phyloP scores from a whole-genome alignment of 352 stramenopile genomes.

The Phytopythium helicoides region DNA sequence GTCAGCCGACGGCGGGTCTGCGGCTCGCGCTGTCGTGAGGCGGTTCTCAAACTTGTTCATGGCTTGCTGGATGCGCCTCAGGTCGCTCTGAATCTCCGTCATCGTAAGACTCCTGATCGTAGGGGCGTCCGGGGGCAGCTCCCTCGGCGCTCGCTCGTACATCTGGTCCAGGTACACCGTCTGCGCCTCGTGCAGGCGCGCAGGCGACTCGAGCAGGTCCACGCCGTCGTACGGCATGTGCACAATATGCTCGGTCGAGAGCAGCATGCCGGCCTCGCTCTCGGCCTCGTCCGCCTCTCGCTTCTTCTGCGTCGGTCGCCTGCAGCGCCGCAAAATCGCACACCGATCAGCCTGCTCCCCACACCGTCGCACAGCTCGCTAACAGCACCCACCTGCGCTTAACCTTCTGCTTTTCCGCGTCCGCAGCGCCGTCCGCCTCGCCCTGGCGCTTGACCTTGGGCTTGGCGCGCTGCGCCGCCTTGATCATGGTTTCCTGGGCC shows the following conservation, averaged over 20 bases:
- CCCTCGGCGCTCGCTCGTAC: constrained; percentile 46
- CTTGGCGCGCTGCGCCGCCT: constrained; percentile 19
- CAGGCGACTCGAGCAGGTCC: constrained; percentile 19
- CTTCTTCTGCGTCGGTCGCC: constrained; percentile 51
- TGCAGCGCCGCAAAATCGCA: constrained; percentile 10
- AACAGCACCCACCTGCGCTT: constrained; percentile 38
- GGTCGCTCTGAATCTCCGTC: constrained; percentile 48
- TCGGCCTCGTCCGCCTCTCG: constrained; percentile 31
- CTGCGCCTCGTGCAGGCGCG: constrained; percentile 32
- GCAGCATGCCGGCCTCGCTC: constrained; percentile 9
- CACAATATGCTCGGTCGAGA: background rate
- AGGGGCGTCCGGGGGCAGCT: constrained; percentile 51
- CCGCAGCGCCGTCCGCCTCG: constrained; percentile 10
- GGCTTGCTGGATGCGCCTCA: constrained; percentile 57
- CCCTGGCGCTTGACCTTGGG: constrained; percentile 14
- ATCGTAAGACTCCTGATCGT: constrained; percentile 46
- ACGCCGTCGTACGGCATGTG: constrained; percentile 7
- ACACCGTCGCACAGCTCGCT: background rate
- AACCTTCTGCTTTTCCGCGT: constrained; percentile 30
- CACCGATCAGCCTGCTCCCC: background rate
- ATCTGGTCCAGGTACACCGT: constrained; percentile 25
- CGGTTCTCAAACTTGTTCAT: constrained; percentile 45
- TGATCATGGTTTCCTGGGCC: background rate
- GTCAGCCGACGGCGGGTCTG: constrained; percentile 13
- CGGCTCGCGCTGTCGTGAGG: constrained; percentile 13